Base-by-base conservation (phyloP, 352 stramenopile species). In the Phytophthora pseudosyringae region DNA sequence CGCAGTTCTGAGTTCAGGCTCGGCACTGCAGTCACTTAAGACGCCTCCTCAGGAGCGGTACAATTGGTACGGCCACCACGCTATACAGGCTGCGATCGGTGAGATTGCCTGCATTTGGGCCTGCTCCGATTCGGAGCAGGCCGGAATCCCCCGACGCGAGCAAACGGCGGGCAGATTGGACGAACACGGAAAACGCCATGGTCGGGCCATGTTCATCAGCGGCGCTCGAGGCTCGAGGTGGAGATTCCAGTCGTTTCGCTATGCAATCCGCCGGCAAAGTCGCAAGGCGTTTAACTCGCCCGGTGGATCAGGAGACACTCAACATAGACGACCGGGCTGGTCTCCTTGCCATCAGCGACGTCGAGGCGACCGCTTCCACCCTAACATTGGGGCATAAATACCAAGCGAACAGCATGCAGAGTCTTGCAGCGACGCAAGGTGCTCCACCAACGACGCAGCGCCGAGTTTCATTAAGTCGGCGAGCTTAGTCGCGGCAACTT, bases 131-230 rank as follows among this genome's bases (percentile, higher is more conserved):
- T 21, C 21, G 21, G 21, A 21, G 21, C 21, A 21, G 21, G 21
- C 21, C 21, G 21, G 21, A 21, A 21, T 21, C 21, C 21, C 21
- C 21, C 36, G 13, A 36, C 35, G 40, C 51, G 26, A 44, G 29
- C 25, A 45, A 57, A 18, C 38, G 26, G 18, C 21, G 50, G 38
- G 26, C 33, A 25, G 47, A 58, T 66, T 66, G 48, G 58, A 59
- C 47, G 58, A 66, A 66, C 58, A 66, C 58, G 48, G 31, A 45
- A 66, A 59, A 65, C 48, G 9, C 25, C 54, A 63, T 46, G 32
- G 55, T 26, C 55, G n/a, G 55, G 58, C 31, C 48, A 59, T 66
- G 59, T 41, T 52, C 49, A 41, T 60, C 39, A 44, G 21, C 21
- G 21, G 21, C 21, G 21, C 21, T 21, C 21, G 21, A 21, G 21